Conservation (phyloP, 805 yeast species). For the Saccharomyces kudriavzevii region DNA sequence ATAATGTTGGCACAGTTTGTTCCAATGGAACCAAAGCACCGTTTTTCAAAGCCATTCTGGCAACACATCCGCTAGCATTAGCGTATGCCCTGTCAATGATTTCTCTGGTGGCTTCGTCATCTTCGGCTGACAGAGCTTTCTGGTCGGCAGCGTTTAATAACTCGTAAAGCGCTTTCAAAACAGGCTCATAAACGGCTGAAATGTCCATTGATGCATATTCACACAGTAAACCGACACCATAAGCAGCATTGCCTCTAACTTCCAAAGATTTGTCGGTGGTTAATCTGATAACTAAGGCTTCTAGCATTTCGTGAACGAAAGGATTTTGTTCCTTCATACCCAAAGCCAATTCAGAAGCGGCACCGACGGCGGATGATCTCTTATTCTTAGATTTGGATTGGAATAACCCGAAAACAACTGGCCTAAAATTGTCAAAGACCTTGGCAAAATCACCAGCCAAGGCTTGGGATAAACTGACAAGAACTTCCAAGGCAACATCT, state of each 20-base stretch:
- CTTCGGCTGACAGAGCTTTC: constrained; percentile 45
- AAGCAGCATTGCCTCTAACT: constrained; percentile 91
- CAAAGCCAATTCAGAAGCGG: constrained; percentile 78
- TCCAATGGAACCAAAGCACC: constrained; percentile 66
- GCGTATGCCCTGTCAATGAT: constrained; percentile 78
- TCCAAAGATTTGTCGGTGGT: constrained; percentile 72
- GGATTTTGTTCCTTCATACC: constrained; percentile 64
- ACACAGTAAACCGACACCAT: constrained; percentile 79
- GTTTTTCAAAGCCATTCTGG: constrained; percentile 76
- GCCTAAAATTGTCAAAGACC: constrained; percentile 66
- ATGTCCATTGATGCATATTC: constrained; percentile 45
- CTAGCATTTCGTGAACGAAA: constrained; percentile 59
- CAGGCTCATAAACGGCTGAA: constrained; percentile 54
- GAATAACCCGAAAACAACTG: constrained; percentile 48
- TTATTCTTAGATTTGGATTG: constrained; percentile 59
- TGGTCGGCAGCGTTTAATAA: constrained; percentile 72
- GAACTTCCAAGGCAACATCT: constrained; percentile 80
- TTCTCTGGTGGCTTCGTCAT: constrained; percentile 70
- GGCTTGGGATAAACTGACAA: constrained; percentile 68
- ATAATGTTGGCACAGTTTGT: constrained; percentile 64
- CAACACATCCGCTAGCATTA: constrained; percentile 95
- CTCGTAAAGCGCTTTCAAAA: constrained; percentile 60
- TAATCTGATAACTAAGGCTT: constrained; percentile 59
- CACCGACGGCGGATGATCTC: constrained; percentile 80
- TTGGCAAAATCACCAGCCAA: constrained; percentile 70